These are phyloP conservation scores for Fusarium annulatum DNA, from an alignment of 2,329 filamentous ascomycete species.

Conservation along the genomic window DNA sequence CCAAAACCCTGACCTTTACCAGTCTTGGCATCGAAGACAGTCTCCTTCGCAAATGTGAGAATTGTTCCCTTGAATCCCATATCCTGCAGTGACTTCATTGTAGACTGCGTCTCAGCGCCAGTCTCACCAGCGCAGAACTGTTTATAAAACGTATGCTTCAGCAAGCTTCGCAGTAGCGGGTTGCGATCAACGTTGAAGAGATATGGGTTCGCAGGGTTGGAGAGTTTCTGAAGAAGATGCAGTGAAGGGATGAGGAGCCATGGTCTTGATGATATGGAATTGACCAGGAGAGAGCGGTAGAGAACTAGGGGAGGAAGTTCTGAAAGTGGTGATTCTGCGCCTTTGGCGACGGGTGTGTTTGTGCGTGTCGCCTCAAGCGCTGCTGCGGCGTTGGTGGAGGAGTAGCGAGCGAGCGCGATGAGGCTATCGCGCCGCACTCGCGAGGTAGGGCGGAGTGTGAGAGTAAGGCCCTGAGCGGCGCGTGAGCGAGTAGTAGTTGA, in stretches of 20 bases:
- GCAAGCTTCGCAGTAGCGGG: conserved; percentile 56
- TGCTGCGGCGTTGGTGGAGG: conserved; percentile 17
- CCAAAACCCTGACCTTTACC: conserved; percentile 37
- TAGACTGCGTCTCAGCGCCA: conserved; percentile 57
- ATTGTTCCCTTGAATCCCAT: conserved; percentile 67
- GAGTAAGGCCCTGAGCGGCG: conserved; percentile 20
- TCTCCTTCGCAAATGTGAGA: conserved; percentile 63
- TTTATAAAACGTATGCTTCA: conserved; percentile 64
- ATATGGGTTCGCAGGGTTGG: conserved; percentile 51
- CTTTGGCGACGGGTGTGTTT: neutral
- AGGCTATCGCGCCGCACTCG: conserved; percentile 9
- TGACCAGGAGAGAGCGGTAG: conserved; percentile 56
- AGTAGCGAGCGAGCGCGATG: conserved; percentile 2
- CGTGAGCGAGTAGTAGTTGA: conserved; percentile 25
- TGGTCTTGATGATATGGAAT: conserved; percentile 59
- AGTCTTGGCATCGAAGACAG: conserved; percentile 54
- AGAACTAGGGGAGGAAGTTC: conserved; percentile 50
- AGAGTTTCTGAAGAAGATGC: conserved; percentile 49
- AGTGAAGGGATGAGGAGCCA: conserved; percentile 53
- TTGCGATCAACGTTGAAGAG: conserved; percentile 61
- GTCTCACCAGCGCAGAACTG: conserved; percentile 68
- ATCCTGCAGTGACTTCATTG: conserved; percentile 55
- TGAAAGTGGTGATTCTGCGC: conserved; percentile 38
- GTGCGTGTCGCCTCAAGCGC: conserved; percentile 25
- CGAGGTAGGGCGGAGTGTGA: conserved; percentile 3